Base-by-base conservation (phyloP, 2,329 filamentous ascomycete genomes). In the Dissoconium aciculare region DNA sequence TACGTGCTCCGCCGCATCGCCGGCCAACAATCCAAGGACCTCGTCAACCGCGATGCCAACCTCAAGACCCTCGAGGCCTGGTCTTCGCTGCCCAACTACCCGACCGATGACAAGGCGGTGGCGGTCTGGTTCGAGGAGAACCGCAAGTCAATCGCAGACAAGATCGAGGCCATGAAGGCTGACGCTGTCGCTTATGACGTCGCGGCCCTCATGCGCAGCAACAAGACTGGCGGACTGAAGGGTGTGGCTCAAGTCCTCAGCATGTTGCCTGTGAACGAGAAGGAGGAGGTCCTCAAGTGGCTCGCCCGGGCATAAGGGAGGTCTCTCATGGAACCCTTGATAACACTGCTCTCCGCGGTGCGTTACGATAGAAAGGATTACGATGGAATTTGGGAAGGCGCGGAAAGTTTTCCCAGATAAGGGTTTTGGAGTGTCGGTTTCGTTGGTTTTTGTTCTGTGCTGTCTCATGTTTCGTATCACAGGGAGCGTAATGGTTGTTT, bases 41-140 rank as follows among this genome's bases (percentile, higher is more conserved):
- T 66, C 37, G 42, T 56, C 50, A 42, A 54, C 51, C 41, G 48
- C 34, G 42, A 43, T 33, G 46, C 48, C 29, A 75, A 85, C 58
- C 64, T 94, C 34, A 69, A 73, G 48, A 71, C 77, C 39, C 70
- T 98, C 27, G 72, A 77, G 56, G 78, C 82, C 23, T 94, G 89
- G 83, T 83, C 75, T 26, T 75, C 69, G 28, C 66, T 94, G 35
- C 60, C 73, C 26, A 69, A 81, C 44, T 92, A 92, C 56, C 71
- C 78, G 33, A 69, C 67, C 36, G 74, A 82, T 40, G 89, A 98
- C 55, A 72, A 72, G 46, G 76, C 74, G 43, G 89, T 94, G 15
- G 82, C 85, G 3, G 69, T 77, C 46, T 98, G 89, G 89, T 95
- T 94, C 54, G 89, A 98, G 66, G 77, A 87, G 62, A 89, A 95